These are phyloP conservation scores for Petunia hybrid DNA, from an alignment of 305 asterid species.

Conservation along the genomic window DNA sequence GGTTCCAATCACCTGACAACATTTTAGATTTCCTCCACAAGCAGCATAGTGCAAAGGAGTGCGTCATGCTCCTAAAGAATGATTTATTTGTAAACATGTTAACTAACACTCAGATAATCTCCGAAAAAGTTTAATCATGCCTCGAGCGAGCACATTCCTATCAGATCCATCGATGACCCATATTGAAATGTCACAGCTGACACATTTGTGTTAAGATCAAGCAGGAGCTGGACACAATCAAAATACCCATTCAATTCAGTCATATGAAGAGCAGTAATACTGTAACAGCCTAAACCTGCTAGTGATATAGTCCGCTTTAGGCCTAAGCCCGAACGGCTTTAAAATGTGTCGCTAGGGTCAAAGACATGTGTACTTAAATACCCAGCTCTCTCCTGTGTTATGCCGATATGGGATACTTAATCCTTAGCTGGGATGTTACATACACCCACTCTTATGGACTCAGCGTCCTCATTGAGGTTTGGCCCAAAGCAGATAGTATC, in stretches of 20 bases:
- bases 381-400: no score
- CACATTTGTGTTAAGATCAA: conserved; percentile 84
- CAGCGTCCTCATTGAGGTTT: no score
- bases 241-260: conserved; percentile 95
- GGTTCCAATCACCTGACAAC: conserved; percentile 79
- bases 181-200: conserved; percentile 86
- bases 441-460: no score
- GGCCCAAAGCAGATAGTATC: no score
- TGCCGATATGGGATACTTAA: no score
- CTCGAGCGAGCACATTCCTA: conserved; percentile 56
- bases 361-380: no score
- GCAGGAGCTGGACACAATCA: conserved; percentile 94
- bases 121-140: conserved; percentile 24
- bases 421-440: no score
- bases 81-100: conserved; percentile 21
- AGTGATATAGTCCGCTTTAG: no score
- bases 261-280: conserved; percentile 99
- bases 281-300: no score
- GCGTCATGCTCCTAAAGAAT: conserved; percentile 87
- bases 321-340: no score
- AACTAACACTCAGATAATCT: neutral
- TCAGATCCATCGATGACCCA: conserved; percentile 95
- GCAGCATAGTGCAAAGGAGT: conserved; percentile 99
- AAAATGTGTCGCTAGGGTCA: no score
- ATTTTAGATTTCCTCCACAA: conserved; percentile 93